Percentiles rank a stretch among this genome's conserved stretches.
Evolutionary conservation across 345 rosid species (phyloP).

Genomic region (Angophora floribunda): DNA sequence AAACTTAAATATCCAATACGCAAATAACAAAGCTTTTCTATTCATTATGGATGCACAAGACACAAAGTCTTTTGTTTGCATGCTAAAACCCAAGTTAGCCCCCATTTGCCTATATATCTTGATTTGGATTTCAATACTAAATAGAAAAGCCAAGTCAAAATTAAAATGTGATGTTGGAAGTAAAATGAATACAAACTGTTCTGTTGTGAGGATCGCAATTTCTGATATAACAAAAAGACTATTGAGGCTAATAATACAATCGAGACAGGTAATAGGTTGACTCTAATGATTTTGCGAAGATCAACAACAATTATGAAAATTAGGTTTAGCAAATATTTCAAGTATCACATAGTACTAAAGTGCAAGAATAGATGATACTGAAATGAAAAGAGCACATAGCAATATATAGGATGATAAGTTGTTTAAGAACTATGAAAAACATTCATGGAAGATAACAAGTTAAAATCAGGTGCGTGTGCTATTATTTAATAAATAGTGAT

Average conservation of each 20-base stretch:
- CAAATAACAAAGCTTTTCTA: neutral
- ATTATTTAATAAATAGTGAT: neutral
- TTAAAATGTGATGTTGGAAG: neutral
- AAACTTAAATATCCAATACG: neutral
- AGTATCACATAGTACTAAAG: neutral
- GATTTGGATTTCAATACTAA: neutral
- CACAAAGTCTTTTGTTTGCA: neutral
- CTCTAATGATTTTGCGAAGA: rapidly evolving
- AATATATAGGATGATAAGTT: neutral
- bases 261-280: rapidly evolving
- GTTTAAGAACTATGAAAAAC: rapidly evolving
- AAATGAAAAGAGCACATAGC: neutral
- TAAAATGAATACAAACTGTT: rapidly evolving
- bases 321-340: neutral
- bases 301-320: neutral
- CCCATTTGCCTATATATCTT: neutral
- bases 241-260: neutral
- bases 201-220: rapidly evolving
- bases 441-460: no score
- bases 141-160: neutral
- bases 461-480: rapidly evolving
- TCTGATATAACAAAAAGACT: neutral
- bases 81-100: neutral
- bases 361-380: rapidly evolving
- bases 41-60: neutral